These are phyloP conservation scores for Hemileccinum hortonii DNA, from an alignment of 1,284 basidiomycete species.

Conservation along the genomic window DNA sequence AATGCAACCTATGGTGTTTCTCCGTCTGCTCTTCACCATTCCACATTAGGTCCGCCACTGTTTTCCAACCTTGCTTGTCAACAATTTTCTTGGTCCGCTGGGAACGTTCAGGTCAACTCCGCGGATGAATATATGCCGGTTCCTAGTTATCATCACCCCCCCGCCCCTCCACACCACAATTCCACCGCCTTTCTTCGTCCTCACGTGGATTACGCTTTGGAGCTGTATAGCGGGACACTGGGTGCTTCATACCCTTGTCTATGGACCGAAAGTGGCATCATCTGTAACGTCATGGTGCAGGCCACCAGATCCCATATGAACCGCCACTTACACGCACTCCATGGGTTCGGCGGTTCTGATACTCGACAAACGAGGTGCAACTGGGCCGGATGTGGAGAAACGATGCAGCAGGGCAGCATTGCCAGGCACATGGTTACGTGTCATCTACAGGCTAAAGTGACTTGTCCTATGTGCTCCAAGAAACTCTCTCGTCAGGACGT, in stretches of 20 bases:
- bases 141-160: neutral
- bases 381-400: conserved; percentile 22
- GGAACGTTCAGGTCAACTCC: neutral
- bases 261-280: conserved; percentile 17
- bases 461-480: conserved; percentile 29
- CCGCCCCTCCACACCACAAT: neutral
- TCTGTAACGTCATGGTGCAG: conserved; percentile 19
- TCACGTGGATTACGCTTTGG: neutral
- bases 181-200: neutral
- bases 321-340: conserved; percentile 25
- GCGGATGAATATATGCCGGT: conserved; percentile 2
- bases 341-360: conserved; percentile 27
- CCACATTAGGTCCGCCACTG: neutral
- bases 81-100: conserved; percentile 4
- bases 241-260: conserved; percentile 19
- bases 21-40: neutral
- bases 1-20: neutral
- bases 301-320: conserved; percentile 29
- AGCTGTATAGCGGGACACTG: neutral
- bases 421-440: conserved; percentile 32
- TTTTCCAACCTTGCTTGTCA: conserved; percentile 1
- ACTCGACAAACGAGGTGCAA: conserved; percentile 19
- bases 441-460: conserved; percentile 30
- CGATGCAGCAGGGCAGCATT: conserved; percentile 31
- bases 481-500: conserved; percentile 30